Evolutionary conservation across 2,329 filamentous ascomycete genomes (phyloP).

Genomic region (Fusarium equiseti): DNA sequence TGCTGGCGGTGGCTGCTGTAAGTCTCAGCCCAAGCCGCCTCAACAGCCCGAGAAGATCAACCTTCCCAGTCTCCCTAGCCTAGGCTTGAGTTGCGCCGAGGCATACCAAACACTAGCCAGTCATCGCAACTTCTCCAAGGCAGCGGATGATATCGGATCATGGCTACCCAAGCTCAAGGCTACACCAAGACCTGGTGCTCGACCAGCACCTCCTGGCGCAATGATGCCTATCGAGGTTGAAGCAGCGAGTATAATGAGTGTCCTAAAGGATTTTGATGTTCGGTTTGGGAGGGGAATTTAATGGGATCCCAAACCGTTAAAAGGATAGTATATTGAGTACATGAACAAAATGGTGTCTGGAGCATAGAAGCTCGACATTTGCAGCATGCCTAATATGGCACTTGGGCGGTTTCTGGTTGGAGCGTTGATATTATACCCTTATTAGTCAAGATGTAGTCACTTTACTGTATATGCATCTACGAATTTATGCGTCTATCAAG

Average conservation of each 20-base stretch:
- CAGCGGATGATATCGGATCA: constrained; percentile 77
- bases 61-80: constrained; percentile 55
- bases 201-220: constrained; percentile 51
- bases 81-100: constrained; percentile 79
- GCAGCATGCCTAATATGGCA: constrained; percentile 39
- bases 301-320: constrained; percentile 37
- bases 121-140: constrained; percentile 80
- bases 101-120: constrained; percentile 83
- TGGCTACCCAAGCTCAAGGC: constrained; percentile 82
- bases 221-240: constrained; percentile 80
- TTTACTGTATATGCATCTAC: constrained; percentile 43
- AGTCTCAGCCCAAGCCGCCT: constrained; percentile 50
- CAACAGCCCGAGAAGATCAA: constrained; percentile 52
- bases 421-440: constrained; percentile 51
- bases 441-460: constrained; percentile 38
- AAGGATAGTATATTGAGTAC: constrained; percentile 13
- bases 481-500: constrained; percentile 44
- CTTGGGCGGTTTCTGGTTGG: constrained; percentile 41
- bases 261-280: constrained; percentile 84
- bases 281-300: constrained; percentile 69
- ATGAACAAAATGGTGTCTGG: constrained; percentile 26
- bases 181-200: constrained; percentile 55
- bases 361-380: constrained; percentile 24
- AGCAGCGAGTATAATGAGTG: constrained; percentile 86
- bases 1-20: constrained; percentile 74